These are phyloP conservation scores for Comarum palustre DNA, from an alignment of 306 rosid genomes.

Conservation along the genomic window DNA sequence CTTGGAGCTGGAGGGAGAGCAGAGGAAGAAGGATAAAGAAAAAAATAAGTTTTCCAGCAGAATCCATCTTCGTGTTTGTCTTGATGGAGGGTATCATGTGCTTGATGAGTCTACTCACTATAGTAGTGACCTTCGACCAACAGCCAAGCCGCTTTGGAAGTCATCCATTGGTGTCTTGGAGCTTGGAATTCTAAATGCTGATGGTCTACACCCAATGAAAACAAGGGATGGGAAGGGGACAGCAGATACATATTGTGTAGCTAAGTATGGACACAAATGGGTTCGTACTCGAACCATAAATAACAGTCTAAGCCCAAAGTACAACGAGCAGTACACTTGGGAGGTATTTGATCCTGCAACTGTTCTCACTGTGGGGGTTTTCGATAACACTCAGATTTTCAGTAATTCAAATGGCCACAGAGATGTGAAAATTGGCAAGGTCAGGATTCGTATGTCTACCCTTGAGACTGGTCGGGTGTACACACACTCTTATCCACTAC, in stretches of 20 bases:
- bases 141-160: slow-evolving; percentile 71
- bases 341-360: slow-evolving; percentile 86
- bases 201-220: slow-evolving; percentile 69
- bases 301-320: slow-evolving; percentile 59
- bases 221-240: slow-evolving; percentile 63
- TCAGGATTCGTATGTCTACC: slow-evolving; percentile 84
- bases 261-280: slow-evolving; percentile 92
- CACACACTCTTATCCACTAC: slow-evolving; percentile 69
- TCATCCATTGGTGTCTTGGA: slow-evolving; percentile 70
- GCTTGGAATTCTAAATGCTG: slow-evolving; percentile 71
- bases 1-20: slow-evolving; percentile 55
- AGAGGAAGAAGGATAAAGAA: slow-evolving; percentile 48
- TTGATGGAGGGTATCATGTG: slow-evolving; percentile 96
- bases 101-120: slow-evolving; percentile 84
- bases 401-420: slow-evolving; percentile 46
- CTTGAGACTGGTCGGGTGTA: slow-evolving; percentile 75
- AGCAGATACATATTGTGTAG: slow-evolving; percentile 78
- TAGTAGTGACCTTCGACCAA: slow-evolving; percentile 86
- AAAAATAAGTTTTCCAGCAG: slow-evolving; percentile 55
- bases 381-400: slow-evolving; percentile 55
- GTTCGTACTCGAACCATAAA: slow-evolving; percentile 79
- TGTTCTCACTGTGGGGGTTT: slow-evolving; percentile 82
- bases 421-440: slow-evolving; percentile 71
- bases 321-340: slow-evolving; percentile 95
- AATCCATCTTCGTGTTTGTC: slow-evolving; percentile 55